Evolutionary conservation across 331 rosid genomes (phyloP).

Genomic region (Acacia concinna): DNA sequence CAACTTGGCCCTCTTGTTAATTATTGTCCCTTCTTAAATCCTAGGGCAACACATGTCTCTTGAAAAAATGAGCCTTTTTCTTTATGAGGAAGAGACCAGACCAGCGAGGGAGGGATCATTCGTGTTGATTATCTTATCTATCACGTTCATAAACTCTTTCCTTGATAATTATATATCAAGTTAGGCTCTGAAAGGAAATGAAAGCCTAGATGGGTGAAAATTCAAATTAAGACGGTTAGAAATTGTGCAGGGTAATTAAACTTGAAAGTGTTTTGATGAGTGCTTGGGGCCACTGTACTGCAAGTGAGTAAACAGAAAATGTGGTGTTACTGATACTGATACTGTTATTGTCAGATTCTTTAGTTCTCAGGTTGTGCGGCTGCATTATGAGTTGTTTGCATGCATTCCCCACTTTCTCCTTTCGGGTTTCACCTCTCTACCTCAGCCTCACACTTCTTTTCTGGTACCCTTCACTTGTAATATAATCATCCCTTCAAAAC

Average conservation of each 20-base stretch:
- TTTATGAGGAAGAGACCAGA: background rate
- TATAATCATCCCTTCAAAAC: background rate
- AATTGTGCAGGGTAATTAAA: background rate
- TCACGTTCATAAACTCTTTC: too few relatives aligned
- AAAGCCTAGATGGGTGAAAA: background rate
- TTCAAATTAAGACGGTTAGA: background rate
- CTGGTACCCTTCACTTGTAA: background rate
- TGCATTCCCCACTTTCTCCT: background rate
- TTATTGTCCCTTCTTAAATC: slow-evolving; percentile 33
- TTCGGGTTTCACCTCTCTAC: background rate
- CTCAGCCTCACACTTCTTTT: background rate
- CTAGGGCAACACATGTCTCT: background rate
- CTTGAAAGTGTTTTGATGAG: background rate
- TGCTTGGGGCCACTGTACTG: background rate
- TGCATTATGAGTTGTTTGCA: background rate
- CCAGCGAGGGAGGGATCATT: too few relatives aligned
- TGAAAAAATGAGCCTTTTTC: background rate
- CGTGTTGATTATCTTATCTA: background rate
- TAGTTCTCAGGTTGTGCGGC: background rate
- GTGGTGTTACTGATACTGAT: background rate
- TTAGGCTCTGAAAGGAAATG: background rate
- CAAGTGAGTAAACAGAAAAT: background rate
- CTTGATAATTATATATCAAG: background rate
- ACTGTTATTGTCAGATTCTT: background rate
- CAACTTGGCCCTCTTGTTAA: slow-evolving; percentile 59